Evolutionary conservation across 2,329 filamentous ascomycete species (phyloP).

Genomic region (Xylariaceae sp.): DNA sequence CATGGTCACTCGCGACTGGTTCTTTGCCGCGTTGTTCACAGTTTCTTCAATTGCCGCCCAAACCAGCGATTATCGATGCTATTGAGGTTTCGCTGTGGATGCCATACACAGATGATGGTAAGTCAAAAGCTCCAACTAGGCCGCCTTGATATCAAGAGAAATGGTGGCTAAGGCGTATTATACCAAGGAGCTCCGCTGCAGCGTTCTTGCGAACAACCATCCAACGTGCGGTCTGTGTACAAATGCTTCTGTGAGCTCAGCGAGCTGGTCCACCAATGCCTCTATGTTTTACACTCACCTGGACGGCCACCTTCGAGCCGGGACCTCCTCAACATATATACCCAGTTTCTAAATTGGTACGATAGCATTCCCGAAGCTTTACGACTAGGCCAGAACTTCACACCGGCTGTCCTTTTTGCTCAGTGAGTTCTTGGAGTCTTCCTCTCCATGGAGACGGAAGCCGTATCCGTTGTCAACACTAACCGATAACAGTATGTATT

Average conservation of each 20-base stretch:
- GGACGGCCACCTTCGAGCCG: conserved; percentile 60
- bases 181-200: conserved; percentile 48
- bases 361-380: conserved; percentile 61
- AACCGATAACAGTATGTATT: conserved; percentile 56
- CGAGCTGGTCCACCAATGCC: conserved; percentile 67
- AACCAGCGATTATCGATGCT: conserved; percentile 56
- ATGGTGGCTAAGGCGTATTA: conserved; percentile 12
- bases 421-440: conserved; percentile 53
- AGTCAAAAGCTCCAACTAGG: conserved; percentile 24
- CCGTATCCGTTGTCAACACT: not conserved
- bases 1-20: conserved; percentile 62
- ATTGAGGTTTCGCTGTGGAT: conserved; percentile 59
- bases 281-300: conserved; percentile 69
- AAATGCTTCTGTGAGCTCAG: conserved; percentile 68
- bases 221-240: conserved; percentile 64
- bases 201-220: conserved; percentile 56
- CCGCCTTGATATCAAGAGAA: conserved; percentile 1
- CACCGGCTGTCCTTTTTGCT: conserved; percentile 67
- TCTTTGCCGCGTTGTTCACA: conserved; percentile 57
- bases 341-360: conserved; percentile 69
- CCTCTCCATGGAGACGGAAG: not conserved
- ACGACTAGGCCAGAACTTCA: conserved; percentile 63
- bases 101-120: conserved; percentile 56
- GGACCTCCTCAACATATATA: conserved; percentile 61
- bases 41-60: conserved; percentile 53